Evolutionary conservation across 768 basidiomycete species (phyloP).

Genomic region (Cyclocybe aegerita): DNA sequence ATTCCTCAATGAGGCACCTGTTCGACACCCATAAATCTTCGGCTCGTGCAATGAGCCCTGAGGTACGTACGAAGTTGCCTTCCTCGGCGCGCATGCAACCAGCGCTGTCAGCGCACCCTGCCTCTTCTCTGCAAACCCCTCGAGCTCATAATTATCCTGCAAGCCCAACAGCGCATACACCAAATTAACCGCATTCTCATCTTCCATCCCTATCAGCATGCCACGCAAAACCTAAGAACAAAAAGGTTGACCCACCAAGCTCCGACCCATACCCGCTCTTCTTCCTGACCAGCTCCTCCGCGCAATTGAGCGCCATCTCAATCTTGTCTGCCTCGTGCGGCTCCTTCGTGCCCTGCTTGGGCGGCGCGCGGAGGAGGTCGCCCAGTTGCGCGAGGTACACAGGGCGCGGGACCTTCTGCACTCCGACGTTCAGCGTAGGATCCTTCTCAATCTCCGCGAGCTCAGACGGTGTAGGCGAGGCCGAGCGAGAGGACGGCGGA

Average conservation of each 20-base stretch:
- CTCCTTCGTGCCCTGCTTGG: conserved; percentile 49
- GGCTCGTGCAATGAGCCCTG: background rate
- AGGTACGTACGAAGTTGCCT: conserved; percentile 77
- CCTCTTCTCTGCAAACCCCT: conserved; percentile 71
- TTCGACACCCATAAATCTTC: background rate
- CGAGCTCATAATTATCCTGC: conserved; percentile 84
- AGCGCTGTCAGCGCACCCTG: conserved; percentile 80
- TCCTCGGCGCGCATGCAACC: conserved; percentile 73
- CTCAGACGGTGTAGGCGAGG: conserved; percentile 80
- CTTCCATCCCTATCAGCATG: conserved; percentile 37
- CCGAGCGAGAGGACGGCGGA: conserved; percentile 54
- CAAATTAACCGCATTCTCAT: conserved; percentile 88
- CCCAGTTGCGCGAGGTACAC: conserved; percentile 89
- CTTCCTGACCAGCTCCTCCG: conserved; percentile 80
- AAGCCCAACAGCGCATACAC: conserved; percentile 70
- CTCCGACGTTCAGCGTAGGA: conserved; percentile 72
- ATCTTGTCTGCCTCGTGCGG: conserved; percentile 71
- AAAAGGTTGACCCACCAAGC: conserved; percentile 56
- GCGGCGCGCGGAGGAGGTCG: conserved; percentile 65
- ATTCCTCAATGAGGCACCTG: conserved; percentile 86
- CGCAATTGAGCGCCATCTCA: conserved; percentile 77
- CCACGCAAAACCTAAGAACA: background rate
- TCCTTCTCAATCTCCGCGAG: conserved; percentile 84
- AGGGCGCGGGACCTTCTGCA: conserved; percentile 72
- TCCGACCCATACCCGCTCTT: conserved; percentile 88